Conservation (phyloP, 2,329 filamentous ascomycete genomes). For the Blastomyces parvus region DNA sequence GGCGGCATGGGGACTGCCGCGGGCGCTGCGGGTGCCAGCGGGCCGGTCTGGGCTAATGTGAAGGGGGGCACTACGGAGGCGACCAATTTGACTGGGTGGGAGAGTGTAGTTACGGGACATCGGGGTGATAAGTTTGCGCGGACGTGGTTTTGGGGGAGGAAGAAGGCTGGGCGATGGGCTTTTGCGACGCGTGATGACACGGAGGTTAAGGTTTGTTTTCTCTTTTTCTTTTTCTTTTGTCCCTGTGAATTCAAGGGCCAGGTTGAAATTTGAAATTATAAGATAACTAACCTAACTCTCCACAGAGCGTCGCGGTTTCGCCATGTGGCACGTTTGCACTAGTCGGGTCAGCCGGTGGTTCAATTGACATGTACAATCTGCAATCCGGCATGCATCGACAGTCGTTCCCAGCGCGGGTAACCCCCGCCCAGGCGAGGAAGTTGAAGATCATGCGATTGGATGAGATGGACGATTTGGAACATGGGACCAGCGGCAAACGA, state of each 20-base stretch:
- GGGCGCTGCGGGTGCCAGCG: constrained; percentile 51
- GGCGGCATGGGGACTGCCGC: constrained; percentile 69
- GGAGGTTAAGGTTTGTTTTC: constrained; percentile 51
- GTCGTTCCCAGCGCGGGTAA: constrained; percentile 71
- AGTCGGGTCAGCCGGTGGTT: constrained; percentile 71
- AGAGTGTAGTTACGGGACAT: constrained; percentile 91
- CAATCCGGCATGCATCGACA: constrained; percentile 86
- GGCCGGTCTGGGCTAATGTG: constrained; percentile 73
- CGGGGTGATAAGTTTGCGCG: constrained; percentile 72
- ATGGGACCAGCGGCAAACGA: constrained; percentile 45
- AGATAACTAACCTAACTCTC: neutral
- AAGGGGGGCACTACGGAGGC: constrained; percentile 58
- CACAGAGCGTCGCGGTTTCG: constrained; percentile 72
- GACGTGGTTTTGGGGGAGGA: constrained; percentile 97
- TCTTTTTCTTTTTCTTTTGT: neutral
- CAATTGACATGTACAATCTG: constrained; percentile 91
- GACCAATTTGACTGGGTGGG: constrained; percentile 81
- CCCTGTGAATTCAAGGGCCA: neutral
- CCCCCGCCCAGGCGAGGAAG: constrained; percentile 67
- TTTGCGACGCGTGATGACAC: constrained; percentile 75
- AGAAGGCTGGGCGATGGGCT: constrained; percentile 84
- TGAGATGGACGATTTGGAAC: constrained; percentile 37
- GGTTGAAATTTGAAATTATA: neutral
- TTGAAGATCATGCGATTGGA: constrained; percentile 52
- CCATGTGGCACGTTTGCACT: constrained; percentile 90